phyloP scores from a whole-genome alignment of 345 rosid species.

The Camelina hispida region DNA sequence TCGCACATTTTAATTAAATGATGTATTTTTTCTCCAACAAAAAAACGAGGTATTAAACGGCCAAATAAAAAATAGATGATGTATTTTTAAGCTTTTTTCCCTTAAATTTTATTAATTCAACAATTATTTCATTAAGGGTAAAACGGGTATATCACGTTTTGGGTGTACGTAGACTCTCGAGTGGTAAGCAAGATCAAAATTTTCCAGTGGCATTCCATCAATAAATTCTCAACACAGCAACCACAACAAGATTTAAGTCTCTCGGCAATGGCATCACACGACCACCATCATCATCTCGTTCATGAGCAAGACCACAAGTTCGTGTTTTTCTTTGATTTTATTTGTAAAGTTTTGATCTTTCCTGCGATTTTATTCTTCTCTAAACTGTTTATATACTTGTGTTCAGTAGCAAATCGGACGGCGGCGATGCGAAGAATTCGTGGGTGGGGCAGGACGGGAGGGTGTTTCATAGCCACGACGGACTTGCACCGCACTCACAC shows the following conservation, averaged over 20 bases:
- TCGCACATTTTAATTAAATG: too few species aligned
- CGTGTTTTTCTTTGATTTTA: background rate
- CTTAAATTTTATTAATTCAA: too few species aligned
- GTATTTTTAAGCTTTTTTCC: too few species aligned
- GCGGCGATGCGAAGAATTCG: conserved; percentile 43
- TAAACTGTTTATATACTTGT: background rate
- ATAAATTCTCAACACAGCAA: conserved; percentile 23
- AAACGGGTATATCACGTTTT: too few species aligned
- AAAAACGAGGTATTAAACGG: too few species aligned
- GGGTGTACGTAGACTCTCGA: too few species aligned
- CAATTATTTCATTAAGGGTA: too few species aligned
- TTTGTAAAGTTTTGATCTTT: conserved; percentile 12
- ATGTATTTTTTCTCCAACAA: too few species aligned
- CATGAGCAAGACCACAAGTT: conserved; percentile 29
- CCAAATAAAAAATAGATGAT: too few species aligned
- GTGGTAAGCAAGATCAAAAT: too few species aligned
- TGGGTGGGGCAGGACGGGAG: conserved; percentile 84
- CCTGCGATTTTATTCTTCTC: background rate
- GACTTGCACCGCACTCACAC: conserved; percentile 96
- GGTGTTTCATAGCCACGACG: conserved; percentile 94
- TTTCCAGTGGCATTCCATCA: too few species aligned
- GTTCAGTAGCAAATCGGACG: conserved; percentile 41
- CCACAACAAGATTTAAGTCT: conserved; percentile 4
- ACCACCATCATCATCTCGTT: conserved; percentile 18
- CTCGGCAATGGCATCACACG: conserved; percentile 34